phyloP scores from a whole-genome alignment of 2,329 filamentous ascomycete genomes.

The Pseudogymnoascus sp. region DNA sequence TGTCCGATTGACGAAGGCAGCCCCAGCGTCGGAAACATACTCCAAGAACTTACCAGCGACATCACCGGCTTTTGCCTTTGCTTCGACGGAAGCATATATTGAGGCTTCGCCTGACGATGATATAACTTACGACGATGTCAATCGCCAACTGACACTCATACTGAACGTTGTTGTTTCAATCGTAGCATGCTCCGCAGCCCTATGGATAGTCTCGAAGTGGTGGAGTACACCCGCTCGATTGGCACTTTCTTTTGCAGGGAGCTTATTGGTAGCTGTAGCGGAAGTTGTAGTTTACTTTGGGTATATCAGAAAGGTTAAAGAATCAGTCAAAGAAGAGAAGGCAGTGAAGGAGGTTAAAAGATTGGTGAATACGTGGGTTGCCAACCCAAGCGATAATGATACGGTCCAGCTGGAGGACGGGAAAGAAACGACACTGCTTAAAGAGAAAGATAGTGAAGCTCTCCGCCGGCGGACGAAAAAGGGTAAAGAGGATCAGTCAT shows the following conservation, averaged over 20 bases:
- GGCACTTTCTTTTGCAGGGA: conserved; percentile 64
- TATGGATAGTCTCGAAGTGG: conserved; percentile 72
- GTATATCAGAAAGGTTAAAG: conserved; percentile 63
- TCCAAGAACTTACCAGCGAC: conserved; percentile 49
- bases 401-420: too few relatives aligned
- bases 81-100: conserved; percentile 41
- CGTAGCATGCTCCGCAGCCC: conserved; percentile 65
- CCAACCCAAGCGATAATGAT: neutral
- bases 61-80: conserved; percentile 47
- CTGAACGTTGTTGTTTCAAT: conserved; percentile 87
- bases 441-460: neutral
- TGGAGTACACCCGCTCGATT: conserved; percentile 66
- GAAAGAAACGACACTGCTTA: neutral
- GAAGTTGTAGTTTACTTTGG: conserved; percentile 72
- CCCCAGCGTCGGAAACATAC: conserved; percentile 49
- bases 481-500: neutral
- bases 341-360: conserved; percentile 58
- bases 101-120: conserved; percentile 48
- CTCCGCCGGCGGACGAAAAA: neutral
- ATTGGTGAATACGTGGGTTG: conserved; percentile 64
- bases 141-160: conserved; percentile 76
- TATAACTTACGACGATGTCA: conserved; percentile 63
- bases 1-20: conserved; percentile 67
- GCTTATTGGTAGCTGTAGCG: conserved; percentile 61
- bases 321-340: conserved; percentile 58